Percentiles rank a stretch among this genome's conserved stretches.
Evolutionary conservation across 768 basidiomycete genomes (phyloP).

Genomic region (Leccinum disarticulatum): DNA sequence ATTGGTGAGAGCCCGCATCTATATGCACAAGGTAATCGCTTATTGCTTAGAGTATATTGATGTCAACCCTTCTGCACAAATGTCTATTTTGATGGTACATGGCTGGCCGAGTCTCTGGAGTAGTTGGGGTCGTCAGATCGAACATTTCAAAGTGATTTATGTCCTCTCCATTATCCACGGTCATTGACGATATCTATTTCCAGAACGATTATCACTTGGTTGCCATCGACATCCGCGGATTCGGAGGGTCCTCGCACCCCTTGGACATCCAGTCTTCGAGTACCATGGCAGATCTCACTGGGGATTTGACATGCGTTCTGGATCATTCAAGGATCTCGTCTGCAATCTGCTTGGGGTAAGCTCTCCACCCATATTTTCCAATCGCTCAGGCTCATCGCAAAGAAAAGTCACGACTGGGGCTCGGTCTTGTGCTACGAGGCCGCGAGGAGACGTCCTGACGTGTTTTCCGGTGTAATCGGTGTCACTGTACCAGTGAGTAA

Average conservation of each 20-base stretch:
- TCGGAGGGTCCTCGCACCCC: conserved; percentile 66
- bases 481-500: conserved; percentile 56
- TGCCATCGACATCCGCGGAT: conserved; percentile 66
- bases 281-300: conserved; percentile 57
- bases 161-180: no score
- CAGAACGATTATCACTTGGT: conserved; percentile 63
- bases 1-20: conserved; percentile 41
- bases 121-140: conserved; percentile 70
- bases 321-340: conserved; percentile 46
- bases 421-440: conserved; percentile 66
- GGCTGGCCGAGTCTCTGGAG: conserved; percentile 82
- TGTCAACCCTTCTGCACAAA: conserved; percentile 52
- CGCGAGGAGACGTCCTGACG: conserved; percentile 64
- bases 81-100: conserved; percentile 66
- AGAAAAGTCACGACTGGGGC: conserved; percentile 75
- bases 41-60: conserved; percentile 56
- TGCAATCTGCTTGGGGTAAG: conserved; percentile 65
- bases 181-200: background rate
- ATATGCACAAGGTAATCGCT: conserved; percentile 6
- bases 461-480: conserved; percentile 59
- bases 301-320: conserved; percentile 64
- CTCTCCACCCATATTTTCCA: background rate
- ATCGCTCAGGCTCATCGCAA: background rate
- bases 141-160: conserved; percentile 53
- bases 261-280: conserved; percentile 60